phyloP scores from a whole-genome alignment of 192 early-diverging fungal species.

The Coemansia sp. region DNA sequence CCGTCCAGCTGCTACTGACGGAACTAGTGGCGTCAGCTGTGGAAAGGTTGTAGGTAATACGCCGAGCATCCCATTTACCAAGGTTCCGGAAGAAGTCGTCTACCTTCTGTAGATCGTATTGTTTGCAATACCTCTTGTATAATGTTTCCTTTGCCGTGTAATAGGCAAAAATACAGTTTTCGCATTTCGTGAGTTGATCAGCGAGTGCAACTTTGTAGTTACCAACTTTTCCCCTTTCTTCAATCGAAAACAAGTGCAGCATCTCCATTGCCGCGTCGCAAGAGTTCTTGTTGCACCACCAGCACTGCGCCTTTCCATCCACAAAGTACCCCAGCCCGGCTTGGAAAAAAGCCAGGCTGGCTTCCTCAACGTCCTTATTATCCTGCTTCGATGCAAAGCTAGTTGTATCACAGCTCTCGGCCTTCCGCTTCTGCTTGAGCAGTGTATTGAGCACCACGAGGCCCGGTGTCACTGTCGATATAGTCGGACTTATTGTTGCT shows the following conservation, averaged over 20 bases:
- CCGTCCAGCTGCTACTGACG: neutral
- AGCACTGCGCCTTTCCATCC: slow-evolving; percentile 40
- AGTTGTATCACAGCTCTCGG: too few species aligned
- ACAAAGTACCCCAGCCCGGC: slow-evolving; percentile 42
- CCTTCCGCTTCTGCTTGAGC: slow-evolving; percentile 15
- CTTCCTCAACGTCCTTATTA: slow-evolving; percentile 1
- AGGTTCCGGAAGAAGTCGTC: slow-evolving; percentile 25
- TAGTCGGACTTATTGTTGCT: neutral
- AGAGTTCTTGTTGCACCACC: slow-evolving; percentile 47
- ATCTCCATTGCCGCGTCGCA: slow-evolving; percentile 33
- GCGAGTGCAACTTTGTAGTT: slow-evolving; percentile 28
- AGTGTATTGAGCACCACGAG: slow-evolving; percentile 17
- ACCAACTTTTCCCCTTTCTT: slow-evolving; percentile 6
- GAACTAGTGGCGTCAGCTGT: neutral
- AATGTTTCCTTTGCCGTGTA: slow-evolving; percentile 36
- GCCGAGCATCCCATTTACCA: slow-evolving; percentile 39
- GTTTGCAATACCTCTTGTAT: slow-evolving; percentile 14
- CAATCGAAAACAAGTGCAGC: slow-evolving; percentile 52
- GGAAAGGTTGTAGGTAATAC: slow-evolving; percentile 21
- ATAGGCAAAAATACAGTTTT: slow-evolving; percentile 41
- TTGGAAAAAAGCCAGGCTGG: slow-evolving; percentile 20
- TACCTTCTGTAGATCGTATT: slow-evolving; percentile 19
- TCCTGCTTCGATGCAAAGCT: too few species aligned
- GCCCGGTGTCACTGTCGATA: slow-evolving; percentile 9
- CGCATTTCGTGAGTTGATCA: slow-evolving; percentile 36